Base-by-base conservation (phyloP, 116 monocot genomes). In the Zostera marina region DNA sequence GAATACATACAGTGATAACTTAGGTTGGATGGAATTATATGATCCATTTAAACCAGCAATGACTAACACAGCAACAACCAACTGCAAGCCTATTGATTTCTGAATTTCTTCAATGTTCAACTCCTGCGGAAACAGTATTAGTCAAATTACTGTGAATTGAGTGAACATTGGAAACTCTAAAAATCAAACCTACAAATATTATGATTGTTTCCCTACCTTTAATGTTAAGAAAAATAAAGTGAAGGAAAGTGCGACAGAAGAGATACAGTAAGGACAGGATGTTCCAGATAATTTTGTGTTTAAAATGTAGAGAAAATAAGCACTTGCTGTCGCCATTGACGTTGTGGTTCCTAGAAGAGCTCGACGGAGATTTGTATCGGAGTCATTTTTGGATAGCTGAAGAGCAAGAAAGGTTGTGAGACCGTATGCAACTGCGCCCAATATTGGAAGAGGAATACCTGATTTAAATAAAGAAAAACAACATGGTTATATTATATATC, bases 311-410 rank as follows among this genome's bases (percentile, higher is more conserved):
- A 98, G 77, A 72, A 98, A 98, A 75, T 88, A 98, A 74, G 83
- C 77, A 81, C 98, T 98, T 47, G 90, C 80, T 52, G 83, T 67
- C 57, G 90, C 98, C 98, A 98, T 85, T 41, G 86, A 70, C n/a
- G 86, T 82, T 16, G 98, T 81, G 14, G 43, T 72, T 47, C 69
- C 80, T 68, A 89, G 74, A 52, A 90, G 69, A 67, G 76, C 59
- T 26, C 80, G 58, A 4, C 64, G 85, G 68, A 42, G 51, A 63
- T 83, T 73, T 67, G 44, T 60, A 62, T 86, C 70, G 5, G 70
- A 41, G 62, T 59, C 60, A 52, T 77, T 85, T 57, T 74, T 62
- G 9, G 68, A 56, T 56, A 81, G 76, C 44, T 78, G 75, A 6
- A 85, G 61, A 70, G 76, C 71, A 61, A 98, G 82, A 14, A 70